Conservation (phyloP, 805 yeast species). For the Tetrapisispora nanseiensis region DNA sequence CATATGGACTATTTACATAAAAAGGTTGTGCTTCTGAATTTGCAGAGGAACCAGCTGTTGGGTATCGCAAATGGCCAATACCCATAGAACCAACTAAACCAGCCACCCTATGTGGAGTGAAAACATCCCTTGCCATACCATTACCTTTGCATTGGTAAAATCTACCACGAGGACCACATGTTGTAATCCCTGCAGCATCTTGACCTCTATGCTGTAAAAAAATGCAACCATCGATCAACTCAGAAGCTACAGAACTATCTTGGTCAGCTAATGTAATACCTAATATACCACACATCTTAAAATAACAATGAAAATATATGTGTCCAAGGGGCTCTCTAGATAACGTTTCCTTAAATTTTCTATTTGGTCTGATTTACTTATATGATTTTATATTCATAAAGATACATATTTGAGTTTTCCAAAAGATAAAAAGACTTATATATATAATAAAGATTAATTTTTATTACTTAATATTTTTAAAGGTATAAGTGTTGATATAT, state of each 20-base stretch:
- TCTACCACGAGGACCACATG: slow-evolving; percentile 89
- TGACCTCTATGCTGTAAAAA: slow-evolving; percentile 96
- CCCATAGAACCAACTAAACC: slow-evolving; percentile 92
- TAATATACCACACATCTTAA: slow-evolving; percentile 89
- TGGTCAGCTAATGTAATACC: slow-evolving; percentile 81
- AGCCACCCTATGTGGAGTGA: slow-evolving; percentile 69
- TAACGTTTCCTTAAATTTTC: too few relatives aligned
- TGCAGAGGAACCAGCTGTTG: slow-evolving; percentile 94
- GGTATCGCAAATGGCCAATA: slow-evolving; percentile 87
- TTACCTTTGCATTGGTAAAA: slow-evolving; percentile 96
- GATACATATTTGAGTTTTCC: too few relatives aligned
- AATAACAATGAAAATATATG: too few relatives aligned
- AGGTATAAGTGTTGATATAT: too few relatives aligned
- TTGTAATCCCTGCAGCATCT: slow-evolving; percentile 98
- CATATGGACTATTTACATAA: slow-evolving; percentile 94
- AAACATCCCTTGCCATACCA: slow-evolving; percentile 97
- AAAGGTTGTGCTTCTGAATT: slow-evolving; percentile 98
- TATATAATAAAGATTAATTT: too few relatives aligned
- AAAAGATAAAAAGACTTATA: too few relatives aligned
- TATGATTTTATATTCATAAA: too few relatives aligned
- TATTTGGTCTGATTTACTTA: too few relatives aligned
- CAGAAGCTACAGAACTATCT: slow-evolving; percentile 68
- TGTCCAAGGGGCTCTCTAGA: too few relatives aligned
- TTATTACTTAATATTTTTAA: too few relatives aligned
- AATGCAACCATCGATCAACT: slow-evolving; percentile 83